Base-by-base conservation (phyloP, 306 rosid genomes). In the Comarum palustre region DNA sequence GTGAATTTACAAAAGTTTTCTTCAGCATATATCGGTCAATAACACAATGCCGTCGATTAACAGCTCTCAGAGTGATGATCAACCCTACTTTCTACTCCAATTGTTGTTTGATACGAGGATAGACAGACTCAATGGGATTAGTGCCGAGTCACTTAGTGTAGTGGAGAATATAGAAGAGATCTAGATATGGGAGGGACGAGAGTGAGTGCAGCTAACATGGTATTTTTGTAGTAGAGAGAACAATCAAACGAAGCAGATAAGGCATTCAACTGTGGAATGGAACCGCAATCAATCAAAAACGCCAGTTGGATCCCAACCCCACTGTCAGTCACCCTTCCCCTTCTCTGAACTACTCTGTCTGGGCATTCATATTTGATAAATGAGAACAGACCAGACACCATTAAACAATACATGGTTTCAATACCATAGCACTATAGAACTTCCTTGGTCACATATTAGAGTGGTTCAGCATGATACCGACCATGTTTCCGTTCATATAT, bases 301-400 rank as follows among this genome's bases (percentile, higher is more conserved):
- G 27, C 32, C 64, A 63, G 52, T 50, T 5, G 71, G 42, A 61
- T 61, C 24, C 66, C 73, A 62, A 52, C 39, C 68, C 80, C 80
- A 71, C 77, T 17, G 17, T 43, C 62, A 43, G 67, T n/a, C 25
- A n/a, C n/a, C n/a, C n/a, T n/a, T n/a, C n/a, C n/a, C n/a, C 8
- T 27, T 34, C 5, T 34, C 5, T 4, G 16, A 11, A 14, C 55
- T 66, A 1, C 14, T 22, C 61, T 4, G 13, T 32, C 48, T 14
- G n/a, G 51, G 25, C 17, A 20, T 15, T 22, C 19, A 57, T 57
- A 27, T 14, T 27, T 58, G 52, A 38, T 15, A 38, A 71, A 38
- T 3, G 22, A 7, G 1, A 16, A 54, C 24, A 15, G n/a, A 19
- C 31, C 5, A 16, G 4, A 10, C 8, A 20, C 6, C n/a, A 31